These are phyloP conservation scores for Sclerotinia nivalis DNA, from an alignment of 2,329 filamentous ascomycete species.

Conservation along the genomic window DNA sequence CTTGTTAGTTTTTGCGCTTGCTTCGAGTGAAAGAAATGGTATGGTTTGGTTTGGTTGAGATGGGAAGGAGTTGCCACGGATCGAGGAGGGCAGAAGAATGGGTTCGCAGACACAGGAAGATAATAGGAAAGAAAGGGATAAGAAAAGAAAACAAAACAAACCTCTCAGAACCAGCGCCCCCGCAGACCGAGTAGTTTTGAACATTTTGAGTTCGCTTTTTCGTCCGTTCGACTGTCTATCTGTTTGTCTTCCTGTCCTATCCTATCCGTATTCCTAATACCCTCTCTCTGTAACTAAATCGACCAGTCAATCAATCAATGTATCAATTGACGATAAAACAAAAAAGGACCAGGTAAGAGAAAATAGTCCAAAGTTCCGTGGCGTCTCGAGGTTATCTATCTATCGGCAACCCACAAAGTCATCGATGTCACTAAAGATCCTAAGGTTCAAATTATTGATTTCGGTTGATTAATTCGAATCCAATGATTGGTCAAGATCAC, in stretches of 20 bases:
- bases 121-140: background rate
- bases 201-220: slow-evolving; percentile 40
- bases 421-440: slow-evolving; percentile 17
- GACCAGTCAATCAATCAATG: background rate
- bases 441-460: slow-evolving; percentile 12
- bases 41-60: too few relatives aligned
- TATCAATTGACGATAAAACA: slow-evolving; percentile 2
- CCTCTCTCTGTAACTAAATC: too few relatives aligned
- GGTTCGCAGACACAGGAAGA: background rate
- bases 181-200: slow-evolving; percentile 46
- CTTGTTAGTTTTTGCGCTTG: background rate
- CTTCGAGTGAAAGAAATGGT: too few relatives aligned
- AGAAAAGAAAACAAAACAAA: slow-evolving; percentile 34
- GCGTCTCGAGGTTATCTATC: background rate
- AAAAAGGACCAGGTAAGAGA: background rate
- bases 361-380: slow-evolving; percentile 4
- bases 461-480: slow-evolving; percentile 24
- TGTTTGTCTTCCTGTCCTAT: background rate
- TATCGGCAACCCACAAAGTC: background rate
- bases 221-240: background rate
- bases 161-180: slow-evolving; percentile 46
- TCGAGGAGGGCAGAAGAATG: background rate
- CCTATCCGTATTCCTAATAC: too few relatives aligned
- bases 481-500: slow-evolving; percentile 22
- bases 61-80: slow-evolving; percentile 11